These are phyloP conservation scores for Rosa multiflora DNA, from an alignment of 306 rosid genomes.

Conservation along the genomic window DNA sequence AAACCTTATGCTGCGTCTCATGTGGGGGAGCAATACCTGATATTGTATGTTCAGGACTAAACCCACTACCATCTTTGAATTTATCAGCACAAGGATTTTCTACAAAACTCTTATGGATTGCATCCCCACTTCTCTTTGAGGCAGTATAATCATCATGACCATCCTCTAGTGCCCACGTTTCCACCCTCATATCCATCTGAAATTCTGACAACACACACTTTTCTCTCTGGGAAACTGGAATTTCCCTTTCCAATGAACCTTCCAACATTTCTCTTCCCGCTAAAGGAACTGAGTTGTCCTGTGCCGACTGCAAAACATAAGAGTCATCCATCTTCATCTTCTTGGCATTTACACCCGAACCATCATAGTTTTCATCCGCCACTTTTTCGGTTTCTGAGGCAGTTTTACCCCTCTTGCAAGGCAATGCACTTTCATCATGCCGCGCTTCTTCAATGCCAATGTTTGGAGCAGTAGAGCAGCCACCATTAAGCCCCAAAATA, in stretches of 20 bases:
- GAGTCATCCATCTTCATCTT: conserved; percentile 38
- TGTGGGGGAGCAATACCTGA: conserved; percentile 20
- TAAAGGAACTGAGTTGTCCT: background rate
- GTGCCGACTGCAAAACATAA: conserved; percentile 21
- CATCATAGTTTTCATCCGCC: conserved; percentile 25
- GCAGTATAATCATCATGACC: background rate
- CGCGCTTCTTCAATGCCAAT: conserved; percentile 16
- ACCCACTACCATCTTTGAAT: conserved; percentile 17
- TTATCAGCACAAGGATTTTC: conserved; percentile 24
- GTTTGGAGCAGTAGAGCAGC: conserved; percentile 26
- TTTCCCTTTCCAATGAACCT: conserved; percentile 12
- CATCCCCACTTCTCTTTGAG: conserved; percentile 16
- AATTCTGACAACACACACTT: conserved; percentile 23
- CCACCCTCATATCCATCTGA: conserved; percentile 24
- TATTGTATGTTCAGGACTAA: conserved; percentile 23
- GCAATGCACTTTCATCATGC: conserved; percentile 26
- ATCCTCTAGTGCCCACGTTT: conserved; percentile 30
- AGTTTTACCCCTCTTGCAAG: conserved; percentile 40
- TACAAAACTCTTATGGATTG: conserved; percentile 19
- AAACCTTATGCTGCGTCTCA: conserved; percentile 14
- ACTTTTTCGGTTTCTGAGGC: conserved; percentile 22
- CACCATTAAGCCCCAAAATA: conserved; percentile 23
- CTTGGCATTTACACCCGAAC: conserved; percentile 28
- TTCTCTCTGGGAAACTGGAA: conserved; percentile 17
- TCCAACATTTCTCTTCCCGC: background rate